Evolutionary conservation across 1,139 yeast genomes (phyloP), one percentile per base, ranked within the genome.

Genomic region (Taphrina betulina): DNA sequence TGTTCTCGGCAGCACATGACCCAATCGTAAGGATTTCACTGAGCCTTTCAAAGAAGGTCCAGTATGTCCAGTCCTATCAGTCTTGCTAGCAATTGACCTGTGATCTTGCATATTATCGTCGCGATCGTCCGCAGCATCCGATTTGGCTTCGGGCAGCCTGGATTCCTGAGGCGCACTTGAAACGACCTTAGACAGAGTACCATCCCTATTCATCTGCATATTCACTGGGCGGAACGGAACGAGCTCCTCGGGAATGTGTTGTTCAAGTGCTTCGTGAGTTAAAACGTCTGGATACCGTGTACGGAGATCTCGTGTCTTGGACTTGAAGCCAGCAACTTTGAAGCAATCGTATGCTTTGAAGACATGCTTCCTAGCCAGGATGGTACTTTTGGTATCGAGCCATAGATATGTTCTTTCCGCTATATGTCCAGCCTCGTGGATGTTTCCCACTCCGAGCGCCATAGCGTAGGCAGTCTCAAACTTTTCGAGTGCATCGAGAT

Each of bases 351-450:
- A 48, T 3, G 44, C 29, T 12, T 37, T 36, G 14, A 37, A 22
- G 10, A 48, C 31, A 28, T 48, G 31, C 3, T 26, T 29, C 17
- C 19, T 14, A 8, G 53, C 53, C 12, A 48, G 29, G 4, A 23
- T 38, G 23, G 28, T 37, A 44, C 22, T 48, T 14, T 38, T 37
- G 20, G 29, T 29, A 7, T 48, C 44, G 28, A 48, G 44, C 53
- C 53, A 48, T 7, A 37, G 44, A 22, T 38, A 48, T 12, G 43
- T 36, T 10, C 53, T 19, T 22, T 48, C 53, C 5, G 53, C 44
- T 3, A 48, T 38, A 23, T 48, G 53, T 5, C 37, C 53, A 12
- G 53, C 53, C 34, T 48, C 53, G 20, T 48, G 53, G n/a, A 48
- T 22, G 37, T 48, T 48, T 3, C 53, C 53, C 3, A 35, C 42